A percentile compares a stretch with the other conserved stretches of the same genome.
These are phyloP conservation scores for Manihot esculenta DNA, from an alignment of 441 rosid genomes.

Conservation along the genomic window DNA sequence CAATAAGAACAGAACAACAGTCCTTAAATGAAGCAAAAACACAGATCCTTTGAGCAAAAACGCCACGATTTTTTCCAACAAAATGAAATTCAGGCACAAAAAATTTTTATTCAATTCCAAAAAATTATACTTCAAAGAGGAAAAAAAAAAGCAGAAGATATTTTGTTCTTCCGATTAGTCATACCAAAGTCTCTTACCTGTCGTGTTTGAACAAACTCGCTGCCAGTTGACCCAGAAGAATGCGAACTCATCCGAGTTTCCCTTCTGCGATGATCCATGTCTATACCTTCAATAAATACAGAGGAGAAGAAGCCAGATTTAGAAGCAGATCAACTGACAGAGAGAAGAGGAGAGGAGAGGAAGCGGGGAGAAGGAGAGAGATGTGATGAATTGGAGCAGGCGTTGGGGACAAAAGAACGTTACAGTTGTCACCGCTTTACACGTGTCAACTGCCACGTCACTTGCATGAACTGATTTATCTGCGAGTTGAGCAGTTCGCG, in stretches of 20 bases:
- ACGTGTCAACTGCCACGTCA: conserved; percentile 57
- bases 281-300: neutral
- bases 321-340: neutral
- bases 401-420: conserved; percentile 28
- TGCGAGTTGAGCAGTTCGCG: neutral
- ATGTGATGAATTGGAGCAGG: conserved; percentile 7
- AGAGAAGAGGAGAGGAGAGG: neutral
- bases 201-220: conserved; percentile 14
- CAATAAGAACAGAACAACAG: neutral
- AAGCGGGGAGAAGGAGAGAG: neutral
- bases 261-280: conserved; percentile 28
- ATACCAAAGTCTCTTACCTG: conserved; percentile 5
- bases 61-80: neutral
- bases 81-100: neutral
- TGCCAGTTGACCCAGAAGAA: conserved; percentile 19
- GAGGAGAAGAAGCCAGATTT: too few species aligned
- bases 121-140: too few species aligned
- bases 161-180: too few species aligned
- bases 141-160: too few species aligned
- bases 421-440: conserved; percentile 50
- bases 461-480: neutral
- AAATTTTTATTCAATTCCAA: too few species aligned
- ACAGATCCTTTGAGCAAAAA: neutral
- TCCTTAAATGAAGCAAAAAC: neutral
- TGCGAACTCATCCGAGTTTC: conserved; percentile 24